A percentile compares a stretch with the other conserved stretches of the same genome.
Evolutionary conservation across 768 basidiomycete genomes (phyloP).

Genomic region (Lactarius trivialis): DNA sequence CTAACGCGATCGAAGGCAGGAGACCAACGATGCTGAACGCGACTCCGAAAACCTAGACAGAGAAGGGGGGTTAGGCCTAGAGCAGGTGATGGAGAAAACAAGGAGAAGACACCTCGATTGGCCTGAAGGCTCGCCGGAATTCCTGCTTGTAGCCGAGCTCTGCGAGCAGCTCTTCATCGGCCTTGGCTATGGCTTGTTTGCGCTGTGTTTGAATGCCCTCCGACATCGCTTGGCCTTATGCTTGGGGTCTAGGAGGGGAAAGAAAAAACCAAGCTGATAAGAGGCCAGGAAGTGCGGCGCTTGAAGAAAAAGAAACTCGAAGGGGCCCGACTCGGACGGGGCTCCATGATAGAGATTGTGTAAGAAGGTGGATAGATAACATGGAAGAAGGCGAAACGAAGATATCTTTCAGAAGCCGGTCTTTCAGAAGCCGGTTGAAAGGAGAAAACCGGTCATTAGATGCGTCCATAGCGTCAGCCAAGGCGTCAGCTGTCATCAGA

Average conservation of each 20-base stretch:
- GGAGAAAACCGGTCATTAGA: no score
- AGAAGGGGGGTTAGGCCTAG: not conserved
- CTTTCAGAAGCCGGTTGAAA: not conserved
- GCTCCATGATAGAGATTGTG: not conserved
- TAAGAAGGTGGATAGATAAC: not conserved
- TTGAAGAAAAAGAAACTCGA: not conserved
- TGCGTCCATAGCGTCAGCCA: no score
- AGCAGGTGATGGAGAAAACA: not conserved
- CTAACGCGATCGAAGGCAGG: constrained; percentile 56
- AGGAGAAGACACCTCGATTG: constrained; percentile 23
- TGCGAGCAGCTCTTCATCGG: constrained; percentile 31
- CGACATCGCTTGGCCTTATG: constrained; percentile 1
- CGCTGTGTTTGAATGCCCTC: not conserved
- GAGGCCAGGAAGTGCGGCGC: not conserved
- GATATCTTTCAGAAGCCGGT: no score
- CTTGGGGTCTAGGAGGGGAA: not conserved
- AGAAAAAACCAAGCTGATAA: not conserved
- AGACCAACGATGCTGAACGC: constrained; percentile 68
- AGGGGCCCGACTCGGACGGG: no score
- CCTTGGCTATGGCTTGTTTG: constrained; percentile 1
- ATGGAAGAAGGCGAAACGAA: not conserved
- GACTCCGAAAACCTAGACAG: constrained; percentile 55
- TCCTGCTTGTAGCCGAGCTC: constrained; percentile 38
- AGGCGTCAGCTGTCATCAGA: no score
- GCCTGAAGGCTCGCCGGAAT: constrained; percentile 34